These are phyloP conservation scores for Kurtzmaniella quercitrusa DNA, from an alignment of 1,139 yeast genomes.

Conservation along the genomic window DNA sequence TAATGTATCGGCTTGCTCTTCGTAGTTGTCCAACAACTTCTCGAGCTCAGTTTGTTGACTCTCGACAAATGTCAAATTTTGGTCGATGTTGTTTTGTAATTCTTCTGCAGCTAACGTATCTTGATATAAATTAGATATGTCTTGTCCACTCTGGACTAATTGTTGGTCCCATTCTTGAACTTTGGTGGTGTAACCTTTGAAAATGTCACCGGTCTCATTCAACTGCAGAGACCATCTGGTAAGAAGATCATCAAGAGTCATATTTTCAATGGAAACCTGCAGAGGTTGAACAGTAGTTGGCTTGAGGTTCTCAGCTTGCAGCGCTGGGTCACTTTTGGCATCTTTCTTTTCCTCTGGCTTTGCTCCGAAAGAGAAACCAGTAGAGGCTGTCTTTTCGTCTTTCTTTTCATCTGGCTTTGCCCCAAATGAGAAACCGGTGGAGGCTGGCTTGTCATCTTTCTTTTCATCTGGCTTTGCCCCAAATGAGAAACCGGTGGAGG, in stretches of 20 bases:
- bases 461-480: constrained; percentile 21
- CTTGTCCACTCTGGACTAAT: constrained; percentile 80
- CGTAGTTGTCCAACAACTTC: constrained; percentile 75
- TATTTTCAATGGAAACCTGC: constrained; percentile 80
- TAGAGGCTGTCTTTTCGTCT: constrained; percentile 13
- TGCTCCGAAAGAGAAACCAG: constrained; percentile 22
- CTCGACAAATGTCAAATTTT: constrained; percentile 78
- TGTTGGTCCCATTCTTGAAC: constrained; percentile 84
- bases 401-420: constrained; percentile 17
- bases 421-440: constrained; percentile 15
- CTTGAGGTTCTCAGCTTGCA: constrained; percentile 30
- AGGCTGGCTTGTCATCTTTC: constrained; percentile 15
- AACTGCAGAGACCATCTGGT: constrained; percentile 91
- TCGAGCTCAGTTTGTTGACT: constrained; percentile 93
- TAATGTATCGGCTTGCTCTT: constrained; percentile 71
- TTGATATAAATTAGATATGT: constrained; percentile 71
- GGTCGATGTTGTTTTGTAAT: constrained; percentile 81
- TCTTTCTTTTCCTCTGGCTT: constrained; percentile 14
- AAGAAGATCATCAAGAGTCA: constrained; percentile 87
- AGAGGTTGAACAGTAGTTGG: constrained; percentile 56
- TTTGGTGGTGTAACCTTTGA: constrained; percentile 71
- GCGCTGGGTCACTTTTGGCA: constrained; percentile 11
- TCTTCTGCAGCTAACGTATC: constrained; percentile 83
- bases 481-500: constrained; percentile 18
- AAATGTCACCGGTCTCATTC: constrained; percentile 66